These are phyloP conservation scores for Neurospora terricola DNA, from an alignment of 495 filamentous ascomycete genomes.

Conservation along the genomic window DNA sequence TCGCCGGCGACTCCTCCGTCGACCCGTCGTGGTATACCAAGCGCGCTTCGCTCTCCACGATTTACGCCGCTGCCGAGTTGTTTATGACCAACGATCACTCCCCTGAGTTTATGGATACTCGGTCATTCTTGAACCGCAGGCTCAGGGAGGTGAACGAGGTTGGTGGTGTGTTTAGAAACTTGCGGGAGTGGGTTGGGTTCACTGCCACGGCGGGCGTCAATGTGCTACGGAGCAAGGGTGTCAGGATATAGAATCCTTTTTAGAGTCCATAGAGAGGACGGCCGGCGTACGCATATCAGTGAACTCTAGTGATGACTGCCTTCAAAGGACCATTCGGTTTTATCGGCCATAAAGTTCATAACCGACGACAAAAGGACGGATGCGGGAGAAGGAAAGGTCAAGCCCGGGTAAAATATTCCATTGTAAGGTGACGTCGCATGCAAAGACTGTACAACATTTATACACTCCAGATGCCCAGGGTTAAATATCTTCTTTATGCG, in stretches of 20 bases:
- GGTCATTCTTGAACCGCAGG: conserved; percentile 65
- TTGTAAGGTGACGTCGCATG: neutral
- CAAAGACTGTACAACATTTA: neutral
- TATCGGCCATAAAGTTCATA: neutral
- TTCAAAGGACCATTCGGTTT: neutral
- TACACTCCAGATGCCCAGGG: neutral
- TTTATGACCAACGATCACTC: conserved; percentile 86
- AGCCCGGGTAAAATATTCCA: neutral
- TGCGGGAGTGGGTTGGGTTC: conserved; percentile 70
- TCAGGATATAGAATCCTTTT: conserved; percentile 38
- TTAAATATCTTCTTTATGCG: neutral
- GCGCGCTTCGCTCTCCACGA: conserved; percentile 59
- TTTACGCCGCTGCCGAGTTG: conserved; percentile 80
- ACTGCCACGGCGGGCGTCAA: conserved; percentile 55
- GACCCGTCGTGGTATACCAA: conserved; percentile 90
- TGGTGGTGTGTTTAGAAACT: conserved; percentile 45
- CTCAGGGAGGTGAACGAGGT: conserved; percentile 57
- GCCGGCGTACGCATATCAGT: neutral
- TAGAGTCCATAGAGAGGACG: neutral
- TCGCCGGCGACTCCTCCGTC: conserved; percentile 72
- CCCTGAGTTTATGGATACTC: conserved; percentile 58
- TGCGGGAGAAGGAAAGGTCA: neutral
- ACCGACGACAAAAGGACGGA: neutral
- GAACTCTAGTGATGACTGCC: neutral
- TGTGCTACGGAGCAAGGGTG: conserved; percentile 53